Evolutionary conservation across 495 filamentous ascomycete genomes (phyloP).

Genomic region (Aspergillus saccharolyticus): DNA sequence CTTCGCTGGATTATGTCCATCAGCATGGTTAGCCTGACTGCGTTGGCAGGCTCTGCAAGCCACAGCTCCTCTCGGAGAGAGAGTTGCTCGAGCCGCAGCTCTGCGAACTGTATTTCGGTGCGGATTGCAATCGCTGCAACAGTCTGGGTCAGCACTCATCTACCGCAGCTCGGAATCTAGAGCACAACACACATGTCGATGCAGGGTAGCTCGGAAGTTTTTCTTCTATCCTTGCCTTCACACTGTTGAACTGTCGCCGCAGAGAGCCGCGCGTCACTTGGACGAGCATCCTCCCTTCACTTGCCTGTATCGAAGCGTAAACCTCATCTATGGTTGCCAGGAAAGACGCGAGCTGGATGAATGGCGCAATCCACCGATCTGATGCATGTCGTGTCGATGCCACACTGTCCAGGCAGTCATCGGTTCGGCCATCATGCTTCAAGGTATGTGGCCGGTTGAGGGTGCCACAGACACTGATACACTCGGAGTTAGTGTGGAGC

Average conservation of each 20-base stretch:
- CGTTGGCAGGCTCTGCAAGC: neutral
- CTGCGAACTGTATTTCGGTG: neutral
- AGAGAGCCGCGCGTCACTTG: neutral
- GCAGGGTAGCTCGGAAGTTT: neutral
- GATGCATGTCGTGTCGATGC: neutral
- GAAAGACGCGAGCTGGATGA: neutral
- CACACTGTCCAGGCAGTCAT: neutral
- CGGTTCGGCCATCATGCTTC: slow-evolving; percentile 1
- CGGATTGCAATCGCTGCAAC: neutral
- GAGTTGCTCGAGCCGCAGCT: neutral
- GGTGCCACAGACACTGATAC: neutral
- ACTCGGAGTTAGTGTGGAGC: neutral
- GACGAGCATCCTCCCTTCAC: neutral
- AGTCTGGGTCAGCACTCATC: neutral
- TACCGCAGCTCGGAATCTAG: too few species aligned
- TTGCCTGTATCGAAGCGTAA: neutral
- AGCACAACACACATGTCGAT: neutral
- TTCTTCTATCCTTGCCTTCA: neutral
- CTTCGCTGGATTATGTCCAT: neutral
- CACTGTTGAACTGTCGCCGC: neutral
- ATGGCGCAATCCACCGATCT: slow-evolving; percentile 3
- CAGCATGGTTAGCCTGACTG: neutral
- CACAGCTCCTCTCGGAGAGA: neutral
- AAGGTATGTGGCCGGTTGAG: neutral
- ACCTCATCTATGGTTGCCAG: neutral